Percentiles rank a stretch among this genome's conserved stretches.
Conservation (phyloP, 257 asterid genomes). For the Penstemon eatonii region DNA sequence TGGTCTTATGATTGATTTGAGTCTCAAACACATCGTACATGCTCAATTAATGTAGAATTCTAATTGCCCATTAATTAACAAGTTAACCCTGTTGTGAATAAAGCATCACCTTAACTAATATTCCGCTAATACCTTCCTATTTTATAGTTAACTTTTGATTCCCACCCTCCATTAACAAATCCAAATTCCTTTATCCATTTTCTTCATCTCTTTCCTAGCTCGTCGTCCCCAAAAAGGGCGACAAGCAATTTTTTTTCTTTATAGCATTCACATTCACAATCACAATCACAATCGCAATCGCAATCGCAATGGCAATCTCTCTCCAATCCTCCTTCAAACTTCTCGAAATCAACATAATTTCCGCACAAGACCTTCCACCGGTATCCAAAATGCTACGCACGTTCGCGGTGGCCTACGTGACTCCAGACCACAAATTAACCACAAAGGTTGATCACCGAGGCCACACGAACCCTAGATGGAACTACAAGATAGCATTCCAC, state of each 20-base stretch:
- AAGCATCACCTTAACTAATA: neutral
- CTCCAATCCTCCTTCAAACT: conserved; percentile 35
- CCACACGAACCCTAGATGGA: conserved; percentile 80
- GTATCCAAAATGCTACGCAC: conserved; percentile 79
- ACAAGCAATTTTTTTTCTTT: neutral
- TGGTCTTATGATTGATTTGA: neutral
- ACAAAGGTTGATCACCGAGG: conserved; percentile 77
- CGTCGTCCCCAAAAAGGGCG: conserved; percentile 21
- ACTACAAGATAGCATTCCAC: conserved; percentile 57
- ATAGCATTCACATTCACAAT: neutral
- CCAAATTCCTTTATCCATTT: conserved; percentile 22
- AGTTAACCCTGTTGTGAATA: no score
- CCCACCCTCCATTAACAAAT: conserved; percentile 9
- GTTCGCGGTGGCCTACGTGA: conserved; percentile 64
- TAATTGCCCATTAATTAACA: no score
- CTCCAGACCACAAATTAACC: conserved; percentile 63
- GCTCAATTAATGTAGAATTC: no score
- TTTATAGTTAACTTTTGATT: conserved; percentile 15
- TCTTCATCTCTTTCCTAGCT: conserved; percentile 22
- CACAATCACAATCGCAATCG: neutral
- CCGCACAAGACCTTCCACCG: conserved; percentile 82
- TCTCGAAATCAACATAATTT: conserved; percentile 61
- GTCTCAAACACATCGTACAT: no score
- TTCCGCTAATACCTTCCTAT: conserved; percentile 14
- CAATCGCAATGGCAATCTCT: conserved; percentile 27